Evolutionary conservation across 164 flowering plant species (phyloP).

Genomic region (Platanus orientalis): DNA sequence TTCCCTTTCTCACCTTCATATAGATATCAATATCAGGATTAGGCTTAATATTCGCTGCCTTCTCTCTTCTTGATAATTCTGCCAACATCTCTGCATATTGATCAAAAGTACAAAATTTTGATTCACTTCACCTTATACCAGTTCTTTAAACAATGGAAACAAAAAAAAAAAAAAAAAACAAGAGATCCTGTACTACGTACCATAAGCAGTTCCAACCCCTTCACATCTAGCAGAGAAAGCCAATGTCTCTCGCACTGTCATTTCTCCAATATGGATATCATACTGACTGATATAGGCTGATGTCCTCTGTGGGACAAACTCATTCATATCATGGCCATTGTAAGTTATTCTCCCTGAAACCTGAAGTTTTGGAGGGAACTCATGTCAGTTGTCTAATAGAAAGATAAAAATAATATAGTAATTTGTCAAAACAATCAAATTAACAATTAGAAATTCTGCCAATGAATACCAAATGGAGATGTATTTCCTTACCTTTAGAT

Average conservation of each 20-base stretch:
- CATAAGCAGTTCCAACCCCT: constrained; percentile 53
- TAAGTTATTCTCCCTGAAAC: constrained; percentile 46
- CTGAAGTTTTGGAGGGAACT: constrained; percentile 4
- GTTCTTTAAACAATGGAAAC: no score
- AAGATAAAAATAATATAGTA: neutral
- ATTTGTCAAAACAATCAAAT: no score
- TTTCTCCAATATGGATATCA: constrained; percentile 52
- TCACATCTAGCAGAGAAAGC: constrained; percentile 57
- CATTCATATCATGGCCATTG: constrained; percentile 52
- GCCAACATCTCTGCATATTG: constrained; percentile 41
- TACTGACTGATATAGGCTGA: constrained; percentile 61
- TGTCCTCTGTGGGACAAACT: constrained; percentile 59
- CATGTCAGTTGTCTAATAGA: neutral
- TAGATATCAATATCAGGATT: constrained; percentile 46
- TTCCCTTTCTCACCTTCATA: constrained; percentile 38
- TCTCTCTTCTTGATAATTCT: constrained; percentile 46
- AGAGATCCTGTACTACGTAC: constrained; percentile 25
- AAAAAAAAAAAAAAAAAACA: neutral
- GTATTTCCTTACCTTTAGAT: neutral
- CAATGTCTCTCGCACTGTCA: constrained; percentile 62
- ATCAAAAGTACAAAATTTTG: neutral
- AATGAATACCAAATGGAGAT: neutral
- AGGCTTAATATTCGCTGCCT: constrained; percentile 46
- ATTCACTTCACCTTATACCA: neutral
- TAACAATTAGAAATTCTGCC: neutral